Base-by-base conservation (phyloP, 306 rosid genomes). In the Vigna nakashimae region DNA sequence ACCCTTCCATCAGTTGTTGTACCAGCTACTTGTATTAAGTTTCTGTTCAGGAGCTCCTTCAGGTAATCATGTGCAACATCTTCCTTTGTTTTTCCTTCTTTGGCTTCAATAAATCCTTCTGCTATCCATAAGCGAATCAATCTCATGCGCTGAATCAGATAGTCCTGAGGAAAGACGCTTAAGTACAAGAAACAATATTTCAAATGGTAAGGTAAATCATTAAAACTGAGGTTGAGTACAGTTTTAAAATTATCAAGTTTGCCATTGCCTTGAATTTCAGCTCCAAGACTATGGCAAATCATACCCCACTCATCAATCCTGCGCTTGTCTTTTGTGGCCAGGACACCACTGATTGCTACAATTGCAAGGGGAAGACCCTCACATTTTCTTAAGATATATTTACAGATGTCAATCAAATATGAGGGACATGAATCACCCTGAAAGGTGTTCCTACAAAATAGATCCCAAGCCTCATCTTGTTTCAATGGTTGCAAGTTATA, bases 331-430 rank as follows among this genome's bases (percentile, higher is more conserved):
- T 89, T 89, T 1, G 84, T 78, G 32, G 91, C 90, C 72, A 87
- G 80, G 73, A 83, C 74, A 13, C 87, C 87, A 75, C 88, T 73
- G 20, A 89, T 57, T 22, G 93, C 93, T 18, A 86, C 89, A 66
- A 87, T 86, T 53, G 93, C 96, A 76, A 87, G 93, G 10, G 96
- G 96, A 20, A 91, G 83, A 34, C 96, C 93, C 62, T 76, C 88
- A 10, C 96, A 91, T 63, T 74, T 89, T 79, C 63, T 74, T 36
- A 89, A 59, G 40, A 84, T 77, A 38, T 26, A 3, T 32, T 40
- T 76, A 53, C 88, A 86, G 4, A 58, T 81, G 3, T 68, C 77
- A 63, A 73, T 76, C 80, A 89, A 82, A 68, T 73, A 55, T 2
- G 84, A 65, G 60, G 86, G 93, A 59, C 93, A 87, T 17, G 84